Conservation (phyloP, 257 asterid species). For the Mitragyna speciosa region DNA sequence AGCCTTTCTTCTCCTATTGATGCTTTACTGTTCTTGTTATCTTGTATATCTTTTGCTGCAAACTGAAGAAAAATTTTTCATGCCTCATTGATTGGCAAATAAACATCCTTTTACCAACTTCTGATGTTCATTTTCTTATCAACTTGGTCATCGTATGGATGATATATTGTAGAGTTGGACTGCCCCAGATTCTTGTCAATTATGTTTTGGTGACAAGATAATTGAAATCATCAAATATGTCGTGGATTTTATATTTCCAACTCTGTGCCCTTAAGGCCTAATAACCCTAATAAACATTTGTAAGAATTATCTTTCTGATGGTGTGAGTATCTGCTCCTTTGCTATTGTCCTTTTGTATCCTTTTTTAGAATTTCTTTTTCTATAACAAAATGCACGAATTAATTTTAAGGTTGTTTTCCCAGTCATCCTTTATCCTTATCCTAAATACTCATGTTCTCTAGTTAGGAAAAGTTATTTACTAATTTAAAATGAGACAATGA, state of each 20-base stretch:
- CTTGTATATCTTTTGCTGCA: neutral
- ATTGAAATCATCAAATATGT: too few species aligned
- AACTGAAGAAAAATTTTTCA: neutral
- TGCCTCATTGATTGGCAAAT: too few species aligned
- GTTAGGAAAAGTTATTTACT: too few species aligned
- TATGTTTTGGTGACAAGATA: too few species aligned
- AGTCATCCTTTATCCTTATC: too few species aligned
- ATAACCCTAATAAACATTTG: neutral
- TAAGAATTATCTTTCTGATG: neutral
- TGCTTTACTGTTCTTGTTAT: neutral
- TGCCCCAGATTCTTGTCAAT: neutral
- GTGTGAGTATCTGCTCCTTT: neutral
- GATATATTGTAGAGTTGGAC: neutral
- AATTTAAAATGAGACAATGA: too few species aligned
- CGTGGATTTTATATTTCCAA: neutral
- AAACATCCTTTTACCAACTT: neutral
- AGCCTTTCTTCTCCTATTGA: neutral
- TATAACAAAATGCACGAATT: too few species aligned
- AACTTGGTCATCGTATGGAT: neutral
- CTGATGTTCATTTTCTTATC: neutral
- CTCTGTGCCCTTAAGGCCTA: neutral
- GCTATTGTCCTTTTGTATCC: neutral
- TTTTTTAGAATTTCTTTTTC: too few species aligned
- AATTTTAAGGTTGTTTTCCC: too few species aligned
- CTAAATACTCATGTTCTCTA: too few species aligned